Conservation (phyloP, 2,329 filamentous ascomycete species). For the Delphinella strobiligena region DNA sequence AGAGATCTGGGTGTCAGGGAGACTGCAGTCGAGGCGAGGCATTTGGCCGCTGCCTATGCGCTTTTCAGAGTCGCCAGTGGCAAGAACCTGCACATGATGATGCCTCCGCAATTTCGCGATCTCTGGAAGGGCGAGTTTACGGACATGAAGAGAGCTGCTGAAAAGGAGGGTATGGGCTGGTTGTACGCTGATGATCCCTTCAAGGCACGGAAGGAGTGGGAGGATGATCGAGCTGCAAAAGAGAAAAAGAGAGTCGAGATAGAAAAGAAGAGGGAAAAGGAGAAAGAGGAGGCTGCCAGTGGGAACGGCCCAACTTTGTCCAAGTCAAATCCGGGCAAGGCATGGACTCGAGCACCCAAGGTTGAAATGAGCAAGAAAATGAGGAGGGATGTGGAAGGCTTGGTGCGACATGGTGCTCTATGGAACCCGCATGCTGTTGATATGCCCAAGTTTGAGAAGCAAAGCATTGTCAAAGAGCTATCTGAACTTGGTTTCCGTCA, state of each 20-base stretch:
- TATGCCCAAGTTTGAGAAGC: conserved; percentile 47
- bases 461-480: conserved; percentile 59
- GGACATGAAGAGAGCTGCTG: conserved; percentile 66
- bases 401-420: conserved; percentile 64
- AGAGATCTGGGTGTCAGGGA: conserved; percentile 58
- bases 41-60: conserved; percentile 85
- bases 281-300: conserved; percentile 50
- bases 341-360: conserved; percentile 76
- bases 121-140: conserved; percentile 86
- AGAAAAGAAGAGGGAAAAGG: conserved; percentile 41
- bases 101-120: conserved; percentile 79
- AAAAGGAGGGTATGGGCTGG: conserved; percentile 66
- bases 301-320: conserved; percentile 15
- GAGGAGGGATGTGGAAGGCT: conserved; percentile 62
- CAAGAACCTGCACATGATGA: conserved; percentile 88
- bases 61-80: conserved; percentile 88
- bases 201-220: conserved; percentile 62
- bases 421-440: conserved; percentile 76
- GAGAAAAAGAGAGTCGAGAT: conserved; percentile 71
- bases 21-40: conserved; percentile 77
- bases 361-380: conserved; percentile 85
- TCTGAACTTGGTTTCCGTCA: conserved; percentile 71
- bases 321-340: conserved; percentile 34
- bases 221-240: conserved; percentile 61
- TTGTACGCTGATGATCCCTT: conserved; percentile 97